Evolutionary conservation across 2,329 filamentous ascomycete species (phyloP).

Genomic region (Beauveria rudraprayagi): DNA sequence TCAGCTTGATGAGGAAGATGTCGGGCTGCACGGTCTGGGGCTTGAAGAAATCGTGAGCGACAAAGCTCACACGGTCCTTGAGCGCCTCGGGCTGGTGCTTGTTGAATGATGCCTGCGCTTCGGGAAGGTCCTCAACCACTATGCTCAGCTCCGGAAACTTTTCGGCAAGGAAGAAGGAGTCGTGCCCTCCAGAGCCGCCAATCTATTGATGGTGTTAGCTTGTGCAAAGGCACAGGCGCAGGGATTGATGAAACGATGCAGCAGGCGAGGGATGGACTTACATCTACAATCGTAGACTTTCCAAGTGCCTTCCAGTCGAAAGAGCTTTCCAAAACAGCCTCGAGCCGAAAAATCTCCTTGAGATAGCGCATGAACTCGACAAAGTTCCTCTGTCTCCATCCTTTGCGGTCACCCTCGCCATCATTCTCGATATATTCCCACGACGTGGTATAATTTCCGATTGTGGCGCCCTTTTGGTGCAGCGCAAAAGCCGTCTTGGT

Average conservation of each 20-base stretch:
- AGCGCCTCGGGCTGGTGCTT: slow-evolving; percentile 27
- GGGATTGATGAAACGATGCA: not conserved
- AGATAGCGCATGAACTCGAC: slow-evolving; percentile 32
- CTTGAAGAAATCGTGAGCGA: slow-evolving; percentile 31
- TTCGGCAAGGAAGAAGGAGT: slow-evolving; percentile 32
- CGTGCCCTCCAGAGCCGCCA: slow-evolving; percentile 35
- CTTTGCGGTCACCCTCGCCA: slow-evolving; percentile 28
- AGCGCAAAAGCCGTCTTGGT: slow-evolving; percentile 29
- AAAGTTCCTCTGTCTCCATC: slow-evolving; percentile 31
- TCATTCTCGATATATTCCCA: slow-evolving; percentile 35
- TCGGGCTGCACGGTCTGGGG: slow-evolving; percentile 34
- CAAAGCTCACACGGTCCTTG: slow-evolving; percentile 26
- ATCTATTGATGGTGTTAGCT: slow-evolving; percentile 20
- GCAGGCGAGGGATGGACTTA: slow-evolving; percentile 19
- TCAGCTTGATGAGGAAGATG: slow-evolving; percentile 44
- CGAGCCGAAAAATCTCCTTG: slow-evolving; percentile 31
- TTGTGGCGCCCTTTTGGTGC: slow-evolving; percentile 24
- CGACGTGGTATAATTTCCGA: slow-evolving; percentile 24
- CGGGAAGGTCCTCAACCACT: slow-evolving; percentile 37
- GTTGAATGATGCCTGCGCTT: slow-evolving; percentile 27
- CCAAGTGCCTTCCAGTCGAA: slow-evolving; percentile 30
- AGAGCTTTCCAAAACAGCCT: slow-evolving; percentile 24
- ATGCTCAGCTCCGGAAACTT: slow-evolving; percentile 33
- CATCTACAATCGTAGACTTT: slow-evolving; percentile 31
- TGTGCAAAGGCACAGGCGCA: too few relatives aligned